Conservation (phyloP, 192 early-diverging fungal genomes). For the Phycomyces nitens region DNA sequence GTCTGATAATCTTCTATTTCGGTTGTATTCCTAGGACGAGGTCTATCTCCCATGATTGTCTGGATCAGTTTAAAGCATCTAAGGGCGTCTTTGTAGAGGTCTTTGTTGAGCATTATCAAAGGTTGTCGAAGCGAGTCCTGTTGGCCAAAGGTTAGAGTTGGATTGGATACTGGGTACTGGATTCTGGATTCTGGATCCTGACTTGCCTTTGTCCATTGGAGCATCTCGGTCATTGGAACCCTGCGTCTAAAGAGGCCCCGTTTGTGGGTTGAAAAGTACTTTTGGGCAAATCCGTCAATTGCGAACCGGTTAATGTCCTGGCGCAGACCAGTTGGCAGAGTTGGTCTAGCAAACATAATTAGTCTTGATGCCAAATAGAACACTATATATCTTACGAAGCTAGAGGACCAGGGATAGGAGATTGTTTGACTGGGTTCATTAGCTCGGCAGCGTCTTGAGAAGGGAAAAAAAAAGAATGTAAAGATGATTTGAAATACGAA, state of each 20-base stretch:
- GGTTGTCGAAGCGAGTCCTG: slow-evolving; percentile 73
- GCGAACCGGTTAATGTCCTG: slow-evolving; percentile 71
- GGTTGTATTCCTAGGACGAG: slow-evolving; percentile 25
- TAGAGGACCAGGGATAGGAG: neutral
- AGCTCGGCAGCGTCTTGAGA: slow-evolving; percentile 48
- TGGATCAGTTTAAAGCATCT: slow-evolving; percentile 84
- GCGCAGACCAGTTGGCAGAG: slow-evolving; percentile 54
- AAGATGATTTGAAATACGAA: slow-evolving; percentile 8
- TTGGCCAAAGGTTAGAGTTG: slow-evolving; percentile 9
- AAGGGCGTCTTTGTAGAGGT: slow-evolving; percentile 82
- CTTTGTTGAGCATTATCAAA: slow-evolving; percentile 77
- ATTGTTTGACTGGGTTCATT: slow-evolving; percentile 50
- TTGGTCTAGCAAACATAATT: slow-evolving; percentile 14
- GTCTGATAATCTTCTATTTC: slow-evolving; percentile 67
- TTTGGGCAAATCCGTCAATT: slow-evolving; percentile 83
- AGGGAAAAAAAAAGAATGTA: slow-evolving; percentile 11
- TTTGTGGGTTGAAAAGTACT: slow-evolving; percentile 86
- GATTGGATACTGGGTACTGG: too few species aligned
- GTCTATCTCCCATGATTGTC: slow-evolving; percentile 76
- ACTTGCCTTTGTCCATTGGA: slow-evolving; percentile 71
- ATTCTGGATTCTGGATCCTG: too few species aligned
- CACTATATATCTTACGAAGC: neutral
- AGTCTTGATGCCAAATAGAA: neutral
- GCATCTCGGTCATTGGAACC: slow-evolving; percentile 87
- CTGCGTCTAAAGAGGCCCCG: slow-evolving; percentile 76